A percentile compares a stretch with the other conserved stretches of the same genome.
Conservation (phyloP, 163 green algal genomes). For the Volvox carteri region DNA sequence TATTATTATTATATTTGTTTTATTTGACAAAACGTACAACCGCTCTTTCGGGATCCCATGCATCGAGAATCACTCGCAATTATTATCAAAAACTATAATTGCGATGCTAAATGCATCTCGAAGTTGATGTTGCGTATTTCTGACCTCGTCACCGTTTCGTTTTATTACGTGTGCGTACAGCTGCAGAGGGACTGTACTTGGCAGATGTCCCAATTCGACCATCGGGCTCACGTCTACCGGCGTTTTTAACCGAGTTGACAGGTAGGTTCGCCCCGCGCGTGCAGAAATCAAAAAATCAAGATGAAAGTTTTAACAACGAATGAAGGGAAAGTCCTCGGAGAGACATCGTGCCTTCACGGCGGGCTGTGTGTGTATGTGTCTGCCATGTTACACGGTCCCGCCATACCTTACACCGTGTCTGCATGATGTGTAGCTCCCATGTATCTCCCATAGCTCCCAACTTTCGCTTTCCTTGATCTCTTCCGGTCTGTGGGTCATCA, state of each 20-base stretch:
- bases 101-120: neutral
- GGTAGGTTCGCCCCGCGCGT: neutral
- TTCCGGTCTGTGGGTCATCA: too few species aligned
- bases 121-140: neutral
- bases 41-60: too few species aligned
- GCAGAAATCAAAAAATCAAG: neutral
- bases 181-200: neutral
- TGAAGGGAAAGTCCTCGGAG: too few species aligned
- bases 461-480: too few species aligned
- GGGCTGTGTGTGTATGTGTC: neutral
- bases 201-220: neutral
- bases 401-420: neutral
- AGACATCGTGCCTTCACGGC: too few species aligned
- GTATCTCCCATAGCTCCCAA: neutral
- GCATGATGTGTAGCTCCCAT: neutral
- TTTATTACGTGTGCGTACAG: neutral
- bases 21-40: neutral
- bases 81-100: neutral
- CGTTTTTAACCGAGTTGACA: neutral
- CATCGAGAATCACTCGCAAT: neutral
- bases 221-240: neutral
- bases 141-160: neutral
- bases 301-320: too few species aligned
- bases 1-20: neutral
- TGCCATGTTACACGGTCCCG: neutral